Evolutionary conservation across 768 basidiomycete species (phyloP).

Genomic region (Psilocybe cubensis): DNA sequence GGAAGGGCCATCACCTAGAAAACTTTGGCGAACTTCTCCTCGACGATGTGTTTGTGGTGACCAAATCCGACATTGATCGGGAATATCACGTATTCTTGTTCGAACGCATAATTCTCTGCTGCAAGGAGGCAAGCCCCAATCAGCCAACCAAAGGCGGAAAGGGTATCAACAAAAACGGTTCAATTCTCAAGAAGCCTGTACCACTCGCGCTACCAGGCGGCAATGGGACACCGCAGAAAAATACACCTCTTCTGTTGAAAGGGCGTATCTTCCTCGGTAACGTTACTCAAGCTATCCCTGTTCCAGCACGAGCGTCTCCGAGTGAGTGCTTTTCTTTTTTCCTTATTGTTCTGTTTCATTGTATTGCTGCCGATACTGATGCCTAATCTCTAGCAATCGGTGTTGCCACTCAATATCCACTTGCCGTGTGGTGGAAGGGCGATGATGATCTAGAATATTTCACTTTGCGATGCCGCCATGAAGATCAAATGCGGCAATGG

Average conservation of each 20-base stretch:
- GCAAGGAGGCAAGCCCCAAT: slow-evolving; percentile 79
- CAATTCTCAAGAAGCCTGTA: slow-evolving; percentile 81
- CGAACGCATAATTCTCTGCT: slow-evolving; percentile 98
- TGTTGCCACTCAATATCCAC: slow-evolving; percentile 66
- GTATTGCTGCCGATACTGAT: slow-evolving; percentile 1
- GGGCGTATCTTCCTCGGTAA: slow-evolving; percentile 98
- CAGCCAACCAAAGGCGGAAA: slow-evolving; percentile 61
- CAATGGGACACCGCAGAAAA: slow-evolving; percentile 64
- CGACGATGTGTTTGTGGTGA: slow-evolving; percentile 95
- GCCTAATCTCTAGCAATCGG: slow-evolving; percentile 42
- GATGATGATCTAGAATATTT: slow-evolving; percentile 94
- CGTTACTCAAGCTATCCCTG: slow-evolving; percentile 79
- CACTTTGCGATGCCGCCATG: slow-evolving; percentile 88
- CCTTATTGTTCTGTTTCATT: slow-evolving; percentile 14
- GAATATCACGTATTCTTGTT: slow-evolving; percentile 99
- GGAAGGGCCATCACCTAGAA: slow-evolving; percentile 96
- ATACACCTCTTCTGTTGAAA: slow-evolving; percentile 86
- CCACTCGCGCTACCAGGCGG: slow-evolving; percentile 53
- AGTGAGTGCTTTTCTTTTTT: slow-evolving; percentile 47
- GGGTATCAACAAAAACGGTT: slow-evolving; percentile 85
- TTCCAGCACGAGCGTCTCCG: slow-evolving; percentile 55
- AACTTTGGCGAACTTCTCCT: slow-evolving; percentile 94
- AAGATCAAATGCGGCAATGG: slow-evolving; percentile 94
- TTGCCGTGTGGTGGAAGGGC: slow-evolving; percentile 94
- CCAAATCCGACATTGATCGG: slow-evolving; percentile 93